A percentile compares a stretch with the other conserved stretches of the same genome.
These are phyloP conservation scores for Sporisorium sorghi DNA, from an alignment of 1,284 basidiomycete genomes.

Conservation along the genomic window DNA sequence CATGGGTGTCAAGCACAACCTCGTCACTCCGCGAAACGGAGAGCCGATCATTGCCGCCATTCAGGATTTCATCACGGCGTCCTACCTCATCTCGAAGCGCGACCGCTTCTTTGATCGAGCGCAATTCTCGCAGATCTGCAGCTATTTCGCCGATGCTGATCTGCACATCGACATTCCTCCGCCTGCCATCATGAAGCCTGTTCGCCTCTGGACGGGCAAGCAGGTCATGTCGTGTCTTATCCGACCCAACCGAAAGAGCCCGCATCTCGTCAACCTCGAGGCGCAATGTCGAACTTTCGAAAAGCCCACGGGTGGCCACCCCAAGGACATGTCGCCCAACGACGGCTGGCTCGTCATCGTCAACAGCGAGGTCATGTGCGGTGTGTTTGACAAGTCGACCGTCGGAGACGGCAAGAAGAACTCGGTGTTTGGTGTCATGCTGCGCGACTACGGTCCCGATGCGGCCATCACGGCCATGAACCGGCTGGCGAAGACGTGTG, in stretches of 20 bases:
- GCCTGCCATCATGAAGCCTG: slow-evolving; percentile 92
- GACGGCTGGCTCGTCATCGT: slow-evolving; percentile 98
- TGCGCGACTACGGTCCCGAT: slow-evolving; percentile 94
- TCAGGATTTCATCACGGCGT: slow-evolving; percentile 73
- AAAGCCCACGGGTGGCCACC: slow-evolving; percentile 77
- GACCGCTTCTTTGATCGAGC: slow-evolving; percentile 94
- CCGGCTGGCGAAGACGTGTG: slow-evolving; percentile 92
- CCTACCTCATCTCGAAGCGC: slow-evolving; percentile 90
- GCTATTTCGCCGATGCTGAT: slow-evolving; percentile 90
- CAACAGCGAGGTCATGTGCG: slow-evolving; percentile 99
- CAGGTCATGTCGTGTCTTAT: slow-evolving; percentile 97
- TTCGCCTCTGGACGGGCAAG: slow-evolving; percentile 96
- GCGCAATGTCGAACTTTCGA: slow-evolving; percentile 94
- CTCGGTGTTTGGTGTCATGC: slow-evolving; percentile 96
- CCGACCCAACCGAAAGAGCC: slow-evolving; percentile 87
- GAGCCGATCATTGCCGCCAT: slow-evolving; percentile 69
- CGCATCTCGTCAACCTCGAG: slow-evolving; percentile 86
- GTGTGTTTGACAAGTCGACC: slow-evolving; percentile 98
- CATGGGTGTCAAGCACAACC: slow-evolving; percentile 97
- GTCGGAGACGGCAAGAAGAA: slow-evolving; percentile 99
- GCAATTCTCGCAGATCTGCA: slow-evolving; percentile 96
- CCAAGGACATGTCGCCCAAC: slow-evolving; percentile 89
- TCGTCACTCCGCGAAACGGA: slow-evolving; percentile 76
- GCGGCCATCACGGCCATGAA: slow-evolving; percentile 97
- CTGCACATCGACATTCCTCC: slow-evolving; percentile 95